Conservation (phyloP, 768 basidiomycete genomes). For the Pholiota conissans region DNA sequence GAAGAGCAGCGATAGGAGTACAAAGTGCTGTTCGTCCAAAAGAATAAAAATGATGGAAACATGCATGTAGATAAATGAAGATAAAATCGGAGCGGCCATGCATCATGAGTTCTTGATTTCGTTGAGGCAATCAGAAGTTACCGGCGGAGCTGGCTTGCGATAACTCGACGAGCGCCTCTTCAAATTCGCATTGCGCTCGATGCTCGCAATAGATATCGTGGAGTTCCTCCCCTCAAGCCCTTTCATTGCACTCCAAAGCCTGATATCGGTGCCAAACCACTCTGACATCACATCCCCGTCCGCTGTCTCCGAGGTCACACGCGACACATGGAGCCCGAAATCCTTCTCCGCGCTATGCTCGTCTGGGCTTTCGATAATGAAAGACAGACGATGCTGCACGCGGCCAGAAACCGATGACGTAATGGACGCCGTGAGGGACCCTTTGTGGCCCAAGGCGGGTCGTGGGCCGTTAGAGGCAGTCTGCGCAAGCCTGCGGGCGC, state of each 20-base stretch:
- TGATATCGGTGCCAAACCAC: slow-evolving; percentile 20
- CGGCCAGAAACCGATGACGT: slow-evolving; percentile 13
- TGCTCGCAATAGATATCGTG: not conserved
- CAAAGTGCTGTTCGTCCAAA: not conserved
- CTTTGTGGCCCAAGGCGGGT: not conserved
- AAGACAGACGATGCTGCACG: slow-evolving; percentile 21
- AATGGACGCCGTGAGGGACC: slow-evolving; percentile 8
- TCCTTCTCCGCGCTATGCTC: slow-evolving; percentile 29
- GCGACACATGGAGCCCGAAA: slow-evolving; percentile 19
- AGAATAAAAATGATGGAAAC: not conserved
- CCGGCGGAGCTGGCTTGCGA: slow-evolving; percentile 25
- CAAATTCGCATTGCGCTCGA: no score
- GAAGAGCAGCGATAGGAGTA: no score
- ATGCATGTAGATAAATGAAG: not conserved
- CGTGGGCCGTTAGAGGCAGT: not conserved
- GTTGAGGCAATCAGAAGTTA: slow-evolving; percentile 15
- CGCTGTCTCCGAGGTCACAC: slow-evolving; percentile 4
- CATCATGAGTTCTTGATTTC: not conserved
- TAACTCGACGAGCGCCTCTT: slow-evolving; percentile 24
- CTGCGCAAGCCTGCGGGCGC: slow-evolving; percentile 13
- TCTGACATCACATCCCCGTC: slow-evolving; percentile 12
- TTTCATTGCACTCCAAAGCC: slow-evolving; percentile 27
- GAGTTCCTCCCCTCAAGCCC: slow-evolving; percentile 27
- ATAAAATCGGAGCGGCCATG: not conserved
- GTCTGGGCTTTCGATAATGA: slow-evolving; percentile 36